Percentiles rank a stretch among this genome's conserved stretches.
These are phyloP conservation scores for Dianthus caryophyllus DNA, from an alignment of 148 eudicot species.

Conservation along the genomic window DNA sequence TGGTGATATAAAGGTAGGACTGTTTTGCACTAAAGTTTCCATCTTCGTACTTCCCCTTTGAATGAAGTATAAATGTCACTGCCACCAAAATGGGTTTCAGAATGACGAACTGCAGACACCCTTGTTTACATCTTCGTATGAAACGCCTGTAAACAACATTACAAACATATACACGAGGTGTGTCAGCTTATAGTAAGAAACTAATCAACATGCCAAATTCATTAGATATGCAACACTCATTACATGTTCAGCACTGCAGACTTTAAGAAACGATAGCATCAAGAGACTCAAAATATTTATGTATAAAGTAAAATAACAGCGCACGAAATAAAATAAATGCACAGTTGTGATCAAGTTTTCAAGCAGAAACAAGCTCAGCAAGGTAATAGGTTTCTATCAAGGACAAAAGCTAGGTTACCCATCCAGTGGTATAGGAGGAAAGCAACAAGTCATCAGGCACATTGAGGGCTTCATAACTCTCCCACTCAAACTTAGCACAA, in stretches of 20 bases:
- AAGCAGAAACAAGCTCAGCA: constrained; percentile 15
- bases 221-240: neutral
- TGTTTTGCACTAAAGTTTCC: constrained; percentile 84
- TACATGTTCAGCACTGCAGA: too few species aligned
- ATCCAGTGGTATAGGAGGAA: constrained; percentile 85
- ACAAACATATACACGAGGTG: constrained; percentile 5
- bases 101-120: constrained; percentile 95
- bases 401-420: constrained; percentile 52
- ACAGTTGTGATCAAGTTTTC: neutral
- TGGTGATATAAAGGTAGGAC: constrained; percentile 88
- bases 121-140: constrained; percentile 97
- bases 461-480: constrained; percentile 78
- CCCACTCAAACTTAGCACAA: constrained; percentile 84
- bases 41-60: constrained; percentile 86
- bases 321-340: too few species aligned
- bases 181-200: neutral
- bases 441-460: constrained; percentile 90
- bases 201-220: neutral
- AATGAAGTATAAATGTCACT: constrained; percentile 78
- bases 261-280: neutral
- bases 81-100: constrained; percentile 84
- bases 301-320: neutral
- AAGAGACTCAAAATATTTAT: neutral
- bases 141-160: constrained; percentile 60
- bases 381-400: constrained; percentile 2